Percentiles rank a stretch among this genome's conserved stretches.
Evolutionary conservation across 306 rosid genomes (phyloP).

Genomic region (Lathyrus tuberosus): DNA sequence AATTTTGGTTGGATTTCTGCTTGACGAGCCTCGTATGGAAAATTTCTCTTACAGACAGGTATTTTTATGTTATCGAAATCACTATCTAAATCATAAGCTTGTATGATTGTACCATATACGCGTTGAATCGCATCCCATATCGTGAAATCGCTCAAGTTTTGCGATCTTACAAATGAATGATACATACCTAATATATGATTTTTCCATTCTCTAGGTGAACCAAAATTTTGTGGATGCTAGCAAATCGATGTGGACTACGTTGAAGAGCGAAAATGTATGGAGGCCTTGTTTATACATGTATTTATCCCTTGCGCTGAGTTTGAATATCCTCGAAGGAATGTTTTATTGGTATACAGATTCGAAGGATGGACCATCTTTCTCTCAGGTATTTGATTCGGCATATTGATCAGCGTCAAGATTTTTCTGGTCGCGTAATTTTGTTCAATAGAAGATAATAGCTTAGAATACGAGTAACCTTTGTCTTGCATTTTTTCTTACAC

Average conservation of each 20-base stretch:
- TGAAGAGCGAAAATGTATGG: conserved; percentile 79
- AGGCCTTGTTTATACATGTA: conserved; percentile 90
- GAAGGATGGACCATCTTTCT: conserved; percentile 77
- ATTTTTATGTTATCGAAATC: background rate
- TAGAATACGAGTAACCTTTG: conserved; percentile 33
- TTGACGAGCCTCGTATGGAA: conserved; percentile 67
- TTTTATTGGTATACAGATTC: conserved; percentile 96
- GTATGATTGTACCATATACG: background rate
- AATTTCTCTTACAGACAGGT: conserved; percentile 73
- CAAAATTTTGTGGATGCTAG: conserved; percentile 74
- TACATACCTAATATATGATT: conserved; percentile 39
- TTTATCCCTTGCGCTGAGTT: conserved; percentile 75
- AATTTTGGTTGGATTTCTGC: conserved; percentile 62
- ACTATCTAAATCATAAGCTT: background rate
- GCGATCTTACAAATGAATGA: background rate
- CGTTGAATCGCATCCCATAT: background rate
- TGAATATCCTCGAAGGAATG: conserved; percentile 84
- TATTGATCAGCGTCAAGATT: background rate
- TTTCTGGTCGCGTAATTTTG: conserved; percentile 14
- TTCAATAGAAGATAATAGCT: background rate
- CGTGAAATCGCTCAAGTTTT: background rate
- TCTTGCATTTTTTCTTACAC: conserved; percentile 43
- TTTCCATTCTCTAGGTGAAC: conserved; percentile 58
- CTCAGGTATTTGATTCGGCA: conserved; percentile 62
- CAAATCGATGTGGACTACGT: conserved; percentile 81